These are phyloP conservation scores for Bjerkandera adusta DNA, from an alignment of 1,284 basidiomycete genomes.

Conservation along the genomic window DNA sequence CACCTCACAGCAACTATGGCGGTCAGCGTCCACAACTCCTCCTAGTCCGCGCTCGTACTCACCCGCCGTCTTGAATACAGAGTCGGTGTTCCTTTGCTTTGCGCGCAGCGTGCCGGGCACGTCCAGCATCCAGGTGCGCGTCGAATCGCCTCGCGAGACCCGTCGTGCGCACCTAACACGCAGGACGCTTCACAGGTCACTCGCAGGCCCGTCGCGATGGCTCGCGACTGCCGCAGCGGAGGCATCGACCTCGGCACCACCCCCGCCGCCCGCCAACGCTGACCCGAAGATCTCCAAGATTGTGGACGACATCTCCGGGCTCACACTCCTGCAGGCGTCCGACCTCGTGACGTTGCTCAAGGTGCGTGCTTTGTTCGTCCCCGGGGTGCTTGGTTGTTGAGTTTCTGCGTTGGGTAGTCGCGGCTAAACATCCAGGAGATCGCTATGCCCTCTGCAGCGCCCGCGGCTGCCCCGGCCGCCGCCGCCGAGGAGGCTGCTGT, in stretches of 20 bases:
- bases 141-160: no score
- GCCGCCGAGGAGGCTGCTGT: conserved; percentile 54
- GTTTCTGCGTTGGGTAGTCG: conserved; percentile 64
- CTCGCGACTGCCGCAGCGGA: conserved; percentile 43
- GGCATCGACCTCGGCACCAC: conserved; percentile 40
- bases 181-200: conserved; percentile 12
- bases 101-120: conserved; percentile 43
- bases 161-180: conserved; percentile 12
- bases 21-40: conserved; percentile 22
- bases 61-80: conserved; percentile 24
- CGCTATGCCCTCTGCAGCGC: conserved; percentile 83
- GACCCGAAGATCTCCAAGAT: conserved; percentile 80
- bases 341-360: conserved; percentile 93
- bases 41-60: conserved; percentile 1
- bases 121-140: conserved; percentile 33
- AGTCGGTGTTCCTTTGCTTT: conserved; percentile 47
- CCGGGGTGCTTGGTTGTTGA: no score
- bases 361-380: conserved; percentile 46
- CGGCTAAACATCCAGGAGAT: conserved; percentile 98
- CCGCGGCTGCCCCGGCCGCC: conserved; percentile 56
- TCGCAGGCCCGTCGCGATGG: conserved; percentile 27
- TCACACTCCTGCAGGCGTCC: conserved; percentile 95
- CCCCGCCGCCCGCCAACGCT: conserved; percentile 41
- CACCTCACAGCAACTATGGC: conserved; percentile 26
- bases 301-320: conserved; percentile 90